Conservation (phyloP, 805 yeast genomes). For the Lipomyces sp. region DNA sequence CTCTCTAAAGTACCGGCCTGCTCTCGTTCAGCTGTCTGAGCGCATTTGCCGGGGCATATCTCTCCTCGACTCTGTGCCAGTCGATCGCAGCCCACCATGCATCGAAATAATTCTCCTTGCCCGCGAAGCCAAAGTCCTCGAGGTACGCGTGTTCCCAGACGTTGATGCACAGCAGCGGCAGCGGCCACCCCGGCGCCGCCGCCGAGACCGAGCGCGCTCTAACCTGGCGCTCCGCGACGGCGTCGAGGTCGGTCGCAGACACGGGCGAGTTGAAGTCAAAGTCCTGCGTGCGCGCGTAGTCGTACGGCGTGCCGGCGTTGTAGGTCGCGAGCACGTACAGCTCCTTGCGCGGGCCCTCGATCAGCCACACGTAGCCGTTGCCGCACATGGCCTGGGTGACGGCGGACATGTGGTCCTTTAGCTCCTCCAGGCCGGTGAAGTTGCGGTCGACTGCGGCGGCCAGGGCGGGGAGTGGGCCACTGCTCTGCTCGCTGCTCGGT, state of each 20-base stretch:
- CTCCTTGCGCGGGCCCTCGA: conserved; percentile 51
- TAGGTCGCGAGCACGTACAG: conserved; percentile 78
- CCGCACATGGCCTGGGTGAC: conserved; percentile 75
- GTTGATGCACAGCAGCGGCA: conserved; percentile 70
- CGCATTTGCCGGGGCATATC: conserved; percentile 7
- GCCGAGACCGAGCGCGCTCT: conserved; percentile 34
- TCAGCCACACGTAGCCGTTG: conserved; percentile 88
- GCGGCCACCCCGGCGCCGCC: conserved; percentile 36
- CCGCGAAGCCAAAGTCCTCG: conserved; percentile 75
- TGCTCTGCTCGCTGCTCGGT: conserved; percentile 1
- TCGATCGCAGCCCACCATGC: conserved; percentile 75
- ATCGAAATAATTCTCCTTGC: conserved; percentile 66
- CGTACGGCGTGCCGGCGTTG: conserved; percentile 81
- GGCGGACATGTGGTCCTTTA: conserved; percentile 63
- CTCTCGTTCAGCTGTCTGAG: not conserved
- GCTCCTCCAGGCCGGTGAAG: conserved; percentile 75
- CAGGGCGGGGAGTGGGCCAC: conserved; percentile 25
- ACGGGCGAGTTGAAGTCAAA: conserved; percentile 75
- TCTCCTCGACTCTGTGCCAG: conserved; percentile 49
- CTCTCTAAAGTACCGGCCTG: too few species aligned
- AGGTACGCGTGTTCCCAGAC: conserved; percentile 90
- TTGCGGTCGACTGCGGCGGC: conserved; percentile 49
- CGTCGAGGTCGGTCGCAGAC: conserved; percentile 30
- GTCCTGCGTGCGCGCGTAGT: conserved; percentile 56
- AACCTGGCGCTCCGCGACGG: not conserved